A percentile compares a stretch with the other conserved stretches of the same genome.
Conservation (phyloP, 2,329 filamentous ascomycete genomes). For the Arthrobotrys sinensis region DNA sequence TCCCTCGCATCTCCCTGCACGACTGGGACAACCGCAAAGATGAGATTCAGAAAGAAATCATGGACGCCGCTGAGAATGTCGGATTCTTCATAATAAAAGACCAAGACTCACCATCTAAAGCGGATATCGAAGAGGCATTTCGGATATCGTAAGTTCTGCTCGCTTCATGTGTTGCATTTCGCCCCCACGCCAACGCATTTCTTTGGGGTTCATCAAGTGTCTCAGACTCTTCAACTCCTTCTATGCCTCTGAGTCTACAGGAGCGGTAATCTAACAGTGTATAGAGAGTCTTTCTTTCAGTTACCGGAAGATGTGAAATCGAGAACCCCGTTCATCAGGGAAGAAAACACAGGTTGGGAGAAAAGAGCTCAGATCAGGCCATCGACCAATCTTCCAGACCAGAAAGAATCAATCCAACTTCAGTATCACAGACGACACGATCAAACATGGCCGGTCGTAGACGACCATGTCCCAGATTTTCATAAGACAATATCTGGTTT, state of each 20-base stretch:
- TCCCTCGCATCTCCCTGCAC: slow-evolving; percentile 72
- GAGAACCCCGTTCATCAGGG: slow-evolving; percentile 72
- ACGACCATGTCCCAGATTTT: slow-evolving; percentile 70
- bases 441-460: slow-evolving; percentile 72
- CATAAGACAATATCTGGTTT: slow-evolving; percentile 69
- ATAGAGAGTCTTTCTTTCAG: slow-evolving; percentile 72
- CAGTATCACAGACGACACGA: slow-evolving; percentile 74
- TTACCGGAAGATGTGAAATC: slow-evolving; percentile 72
- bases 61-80: slow-evolving; percentile 73
- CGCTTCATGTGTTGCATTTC: slow-evolving; percentile 53
- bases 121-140: slow-evolving; percentile 69
- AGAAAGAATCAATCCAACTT: slow-evolving; percentile 76
- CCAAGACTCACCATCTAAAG: slow-evolving; percentile 71
- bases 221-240: slow-evolving; percentile 7
- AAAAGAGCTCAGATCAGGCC: slow-evolving; percentile 74
- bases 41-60: slow-evolving; percentile 72
- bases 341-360: slow-evolving; percentile 76
- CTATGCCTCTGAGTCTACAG: slow-evolving; percentile 68
- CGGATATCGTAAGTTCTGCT: slow-evolving; percentile 60
- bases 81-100: slow-evolving; percentile 75
- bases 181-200: slow-evolving; percentile 55
- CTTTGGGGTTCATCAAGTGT: not conserved
- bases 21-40: slow-evolving; percentile 73
- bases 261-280: slow-evolving; percentile 8
- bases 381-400: slow-evolving; percentile 74